Base-by-base conservation (phyloP, 2,329 filamentous ascomycete genomes). In the Colletotrichum godetiae region DNA sequence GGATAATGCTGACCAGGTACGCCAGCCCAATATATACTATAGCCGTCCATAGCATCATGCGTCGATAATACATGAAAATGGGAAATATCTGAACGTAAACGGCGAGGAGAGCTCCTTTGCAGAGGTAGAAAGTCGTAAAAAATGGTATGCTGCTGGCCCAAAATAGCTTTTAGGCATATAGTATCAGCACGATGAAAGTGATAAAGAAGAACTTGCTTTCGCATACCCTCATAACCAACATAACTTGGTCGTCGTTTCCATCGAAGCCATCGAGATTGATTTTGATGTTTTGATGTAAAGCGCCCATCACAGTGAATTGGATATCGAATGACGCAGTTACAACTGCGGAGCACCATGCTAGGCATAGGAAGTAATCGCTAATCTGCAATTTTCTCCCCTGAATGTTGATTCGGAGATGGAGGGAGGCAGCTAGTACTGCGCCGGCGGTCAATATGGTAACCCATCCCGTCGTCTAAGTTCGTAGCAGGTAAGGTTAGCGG, bases 91-190 rank as follows among this genome's bases (percentile, higher is more conserved):
- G 60, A 19, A 73, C 8, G 37, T 73, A 73, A 4, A 73, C 61
- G 5, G 67, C 71, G 35, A 73, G 61, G 56, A 73, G 71, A 33
- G 71, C 71, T 27, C 60, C 71, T 60, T 73, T 73, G 31, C 71
- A 73, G 0, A 73, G 42, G 27, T 73, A 73, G 27, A 73, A 73
- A 1, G 71, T 62, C 19, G 67, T 73, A 15, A 71, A 73, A 24
- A 73, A 73, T 1, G 71, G 71, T 12, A 73, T 71, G 19, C 67
- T 71, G 56, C 71, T 73, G 12, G 71, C 71, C 71, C 71, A 73
- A 31, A 71, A 73, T 6, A 73, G 19, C 71, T 73, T 12, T 12
- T 2, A 7, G 22, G 15, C 24, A 8, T 15, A 31, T 6, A 52
- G 22, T 4, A 35, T 58, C n/a, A 55, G 42, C 11, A 6, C 27